Evolutionary conservation across 2,329 filamentous ascomycete genomes (phyloP).

Genomic region (Trichoderma harzianum): DNA sequence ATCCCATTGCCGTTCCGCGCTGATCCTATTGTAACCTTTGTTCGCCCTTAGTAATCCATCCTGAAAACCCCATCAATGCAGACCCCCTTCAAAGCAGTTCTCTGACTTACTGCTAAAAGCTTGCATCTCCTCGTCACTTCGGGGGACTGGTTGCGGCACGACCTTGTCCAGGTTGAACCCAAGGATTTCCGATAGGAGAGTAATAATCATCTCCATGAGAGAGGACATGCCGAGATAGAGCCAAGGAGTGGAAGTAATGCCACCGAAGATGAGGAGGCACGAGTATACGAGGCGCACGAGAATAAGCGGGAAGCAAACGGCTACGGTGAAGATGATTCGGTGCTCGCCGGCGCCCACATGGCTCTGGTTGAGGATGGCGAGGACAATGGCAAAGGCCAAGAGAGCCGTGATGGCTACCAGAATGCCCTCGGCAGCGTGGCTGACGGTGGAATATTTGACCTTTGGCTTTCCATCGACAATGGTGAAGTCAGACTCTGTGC

Average conservation of each 20-base stretch:
- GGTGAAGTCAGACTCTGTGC: conserved; percentile 27
- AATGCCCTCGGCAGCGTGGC: conserved; percentile 28
- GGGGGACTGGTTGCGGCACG: conserved; percentile 6
- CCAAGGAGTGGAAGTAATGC: conserved; percentile 29
- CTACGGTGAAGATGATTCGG: conserved; percentile 46
- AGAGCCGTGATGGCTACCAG: conserved; percentile 39
- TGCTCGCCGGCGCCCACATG: conserved; percentile 49
- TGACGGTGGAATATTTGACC: conserved; percentile 29
- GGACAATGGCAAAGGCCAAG: conserved; percentile 37
- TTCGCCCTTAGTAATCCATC: conserved; percentile 4
- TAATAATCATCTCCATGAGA: conserved; percentile 35
- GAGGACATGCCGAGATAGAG: conserved; percentile 32
- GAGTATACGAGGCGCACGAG: conserved; percentile 33
- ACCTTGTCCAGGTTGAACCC: conserved; percentile 31
- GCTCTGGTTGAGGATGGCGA: conserved; percentile 40
- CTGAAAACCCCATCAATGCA: neutral
- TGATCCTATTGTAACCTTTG: conserved; percentile 9
- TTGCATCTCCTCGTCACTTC: conserved; percentile 20
- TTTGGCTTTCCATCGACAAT: conserved; percentile 23
- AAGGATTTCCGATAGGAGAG: conserved; percentile 29
- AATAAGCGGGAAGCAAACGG: conserved; percentile 34
- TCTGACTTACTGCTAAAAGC: conserved; percentile 6
- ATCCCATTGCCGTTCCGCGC: conserved; percentile 6
- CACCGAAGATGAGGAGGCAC: conserved; percentile 29
- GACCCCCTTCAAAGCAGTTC: neutral